phyloP scores from a whole-genome alignment of 352 stramenopile species.

The Phytophthora sojae region DNA sequence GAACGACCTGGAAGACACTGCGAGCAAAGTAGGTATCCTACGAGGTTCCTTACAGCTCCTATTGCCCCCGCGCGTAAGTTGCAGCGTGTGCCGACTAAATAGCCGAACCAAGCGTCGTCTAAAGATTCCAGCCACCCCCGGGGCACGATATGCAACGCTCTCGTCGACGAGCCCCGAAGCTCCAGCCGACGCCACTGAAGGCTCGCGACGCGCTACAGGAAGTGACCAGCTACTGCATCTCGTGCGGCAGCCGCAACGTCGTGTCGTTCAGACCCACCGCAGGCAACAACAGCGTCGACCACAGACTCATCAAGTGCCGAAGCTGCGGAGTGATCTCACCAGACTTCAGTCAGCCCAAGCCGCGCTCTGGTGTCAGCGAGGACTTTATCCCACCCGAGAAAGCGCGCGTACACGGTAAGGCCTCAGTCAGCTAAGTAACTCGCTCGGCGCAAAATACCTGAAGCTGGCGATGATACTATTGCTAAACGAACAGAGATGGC shows the following conservation, averaged over 20 bases:
- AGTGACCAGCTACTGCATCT: slow-evolving; percentile 58
- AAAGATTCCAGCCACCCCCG: slow-evolving; percentile 9
- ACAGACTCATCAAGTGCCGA: slow-evolving; percentile 53
- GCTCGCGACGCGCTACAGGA: slow-evolving; percentile 15
- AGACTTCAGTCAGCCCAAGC: slow-evolving; percentile 50
- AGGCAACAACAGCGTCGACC: background rate
- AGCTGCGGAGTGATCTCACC: slow-evolving; percentile 57
- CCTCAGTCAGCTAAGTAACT: background rate
- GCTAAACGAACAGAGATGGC: slow-evolving; percentile 43
- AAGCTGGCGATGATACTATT: background rate
- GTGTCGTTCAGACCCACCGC: slow-evolving; percentile 27
- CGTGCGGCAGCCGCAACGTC: slow-evolving; percentile 56
- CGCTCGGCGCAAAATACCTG: no score
- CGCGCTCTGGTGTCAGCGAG: slow-evolving; percentile 26
- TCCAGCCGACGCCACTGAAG: slow-evolving; percentile 21
- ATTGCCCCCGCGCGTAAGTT: no score
- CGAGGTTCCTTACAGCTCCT: no score
- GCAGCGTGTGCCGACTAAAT: no score
- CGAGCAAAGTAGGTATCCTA: no score
- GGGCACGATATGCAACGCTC: slow-evolving; percentile 21
- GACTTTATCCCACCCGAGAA: slow-evolving; percentile 42
- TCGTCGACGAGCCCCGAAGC: slow-evolving; percentile 22
- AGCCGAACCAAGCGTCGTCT: slow-evolving; percentile 17
- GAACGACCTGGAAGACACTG: no score
- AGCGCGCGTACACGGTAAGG: slow-evolving; percentile 33